Evolutionary conservation across 1,284 basidiomycete species (phyloP).

Genomic region (Lentinula novae-zelandiae): DNA sequence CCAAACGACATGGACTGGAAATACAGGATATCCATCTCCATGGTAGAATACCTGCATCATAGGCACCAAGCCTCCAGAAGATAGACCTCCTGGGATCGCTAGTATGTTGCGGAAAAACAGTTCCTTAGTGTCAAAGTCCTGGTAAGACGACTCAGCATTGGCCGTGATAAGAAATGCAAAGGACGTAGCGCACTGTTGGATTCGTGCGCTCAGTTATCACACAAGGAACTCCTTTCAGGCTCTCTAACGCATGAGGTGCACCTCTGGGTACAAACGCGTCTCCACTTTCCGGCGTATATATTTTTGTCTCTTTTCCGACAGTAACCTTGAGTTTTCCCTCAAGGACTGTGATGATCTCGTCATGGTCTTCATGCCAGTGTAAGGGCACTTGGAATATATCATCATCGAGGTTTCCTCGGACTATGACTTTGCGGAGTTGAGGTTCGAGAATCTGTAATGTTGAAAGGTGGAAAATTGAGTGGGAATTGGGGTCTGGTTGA

Average conservation of each 20-base stretch:
- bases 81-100: conserved; percentile 1
- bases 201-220: conserved; percentile 27
- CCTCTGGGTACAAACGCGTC: conserved; percentile 26
- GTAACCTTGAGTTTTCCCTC: conserved; percentile 27
- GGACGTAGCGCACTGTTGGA: conserved; percentile 23
- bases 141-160: not conserved
- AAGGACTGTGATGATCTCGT: conserved; percentile 27
- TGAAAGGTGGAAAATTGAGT: too few relatives aligned
- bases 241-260: conserved; percentile 20
- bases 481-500: too few relatives aligned
- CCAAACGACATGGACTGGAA: conserved; percentile 25
- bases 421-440: not conserved
- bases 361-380: conserved; percentile 30
- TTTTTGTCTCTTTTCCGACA: conserved; percentile 19
- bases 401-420: conserved; percentile 11
- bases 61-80: conserved; percentile 19
- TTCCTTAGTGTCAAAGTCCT: conserved; percentile 29
- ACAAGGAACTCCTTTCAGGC: conserved; percentile 23
- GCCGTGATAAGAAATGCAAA: not conserved
- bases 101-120: conserved; percentile 29
- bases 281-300: conserved; percentile 27
- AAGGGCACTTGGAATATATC: conserved; percentile 23
- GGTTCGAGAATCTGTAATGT: not conserved
- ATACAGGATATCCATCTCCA: conserved; percentile 24
- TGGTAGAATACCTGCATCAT: conserved; percentile 24